Evolutionary conservation across 768 basidiomycete species (phyloP), one percentile per base, ranked within the genome.

Genomic region (Paxillus involutus): DNA sequence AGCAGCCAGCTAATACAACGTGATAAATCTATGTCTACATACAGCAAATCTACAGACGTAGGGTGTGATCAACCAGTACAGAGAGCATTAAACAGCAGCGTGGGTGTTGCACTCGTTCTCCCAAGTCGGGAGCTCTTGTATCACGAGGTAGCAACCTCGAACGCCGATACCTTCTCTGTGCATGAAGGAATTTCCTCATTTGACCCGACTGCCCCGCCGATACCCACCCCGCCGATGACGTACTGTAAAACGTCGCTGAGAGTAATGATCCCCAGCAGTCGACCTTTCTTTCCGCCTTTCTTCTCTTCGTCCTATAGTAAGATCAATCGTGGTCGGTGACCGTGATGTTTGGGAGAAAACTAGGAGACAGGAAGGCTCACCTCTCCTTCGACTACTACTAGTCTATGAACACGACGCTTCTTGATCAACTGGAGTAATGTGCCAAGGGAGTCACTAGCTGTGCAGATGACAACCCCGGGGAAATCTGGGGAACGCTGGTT

Each of bases 381-480:
- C 68, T 93, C 92, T 59, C 91, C 91, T 74, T 95, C 93, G 14
- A 98, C 94, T 3, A 98, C 94, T 2, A 98, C 94, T 16, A 99
- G 75, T 46, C 97, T 85, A 69, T 99, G 97, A 13, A 97, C 92
- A 32, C 97, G 79, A 29, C 94, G 85, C 70, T 94, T 91, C 73
- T 92, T 93, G 67, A 98, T 91, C 19, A 97, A 82, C 61, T 91
- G 85, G 45, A 99, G 80, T 7, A 98, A 81, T 2, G 92, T 94
- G 4, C 89, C 90, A 26, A 99, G 77, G 0, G 95, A 95, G 66
- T 98, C 96, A 2, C 86, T 81, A 1, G 93, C 91, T 0, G 91
- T 93, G 68, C 97, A 98, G 17, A 96, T 90, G 50, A 98, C 92
- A 7, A 98, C 95, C 13, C 97, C 97, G 8, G 94, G 91, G 69